Percentiles rank a stretch among this genome's conserved stretches.
phyloP scores from a whole-genome alignment of 768 basidiomycete species.

The Mycena capillaripes region DNA sequence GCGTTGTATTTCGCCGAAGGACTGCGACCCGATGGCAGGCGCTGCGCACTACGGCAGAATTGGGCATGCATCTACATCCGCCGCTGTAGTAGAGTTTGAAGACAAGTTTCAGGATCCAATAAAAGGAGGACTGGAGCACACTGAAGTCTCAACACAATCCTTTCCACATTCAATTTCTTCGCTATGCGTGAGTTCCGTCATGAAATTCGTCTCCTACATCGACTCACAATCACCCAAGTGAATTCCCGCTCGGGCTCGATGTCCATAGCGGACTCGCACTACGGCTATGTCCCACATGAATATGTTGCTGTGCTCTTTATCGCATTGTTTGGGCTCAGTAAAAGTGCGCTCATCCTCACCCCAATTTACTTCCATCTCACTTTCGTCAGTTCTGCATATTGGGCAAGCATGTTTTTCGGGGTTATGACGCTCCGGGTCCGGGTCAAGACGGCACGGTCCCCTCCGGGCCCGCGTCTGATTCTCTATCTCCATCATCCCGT shows the following conservation, averaged over 20 bases:
- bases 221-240: not conserved
- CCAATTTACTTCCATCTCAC: too few relatives aligned
- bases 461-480: not conserved
- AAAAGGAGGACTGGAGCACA: too few relatives aligned
- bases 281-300: conserved; percentile 3
- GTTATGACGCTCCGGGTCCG: too few relatives aligned
- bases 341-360: not conserved
- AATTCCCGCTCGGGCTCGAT: not conserved
- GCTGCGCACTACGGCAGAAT: not conserved
- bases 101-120: too few relatives aligned
- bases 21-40: not conserved
- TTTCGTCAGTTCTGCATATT: not conserved
- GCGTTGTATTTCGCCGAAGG: conserved; percentile 5
- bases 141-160: too few relatives aligned
- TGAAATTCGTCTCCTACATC: not conserved
- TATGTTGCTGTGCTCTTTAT: not conserved
- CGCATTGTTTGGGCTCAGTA: not conserved
- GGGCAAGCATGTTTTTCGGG: too few relatives aligned
- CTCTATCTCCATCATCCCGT: not conserved
- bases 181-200: not conserved
- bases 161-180: too few relatives aligned
- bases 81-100: too few relatives aligned
- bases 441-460: not conserved
- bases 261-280: not conserved
- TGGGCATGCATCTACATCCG: not conserved